Evolutionary conservation across 768 basidiomycete species (phyloP).

Genomic region (Lactarius deliciosus): DNA sequence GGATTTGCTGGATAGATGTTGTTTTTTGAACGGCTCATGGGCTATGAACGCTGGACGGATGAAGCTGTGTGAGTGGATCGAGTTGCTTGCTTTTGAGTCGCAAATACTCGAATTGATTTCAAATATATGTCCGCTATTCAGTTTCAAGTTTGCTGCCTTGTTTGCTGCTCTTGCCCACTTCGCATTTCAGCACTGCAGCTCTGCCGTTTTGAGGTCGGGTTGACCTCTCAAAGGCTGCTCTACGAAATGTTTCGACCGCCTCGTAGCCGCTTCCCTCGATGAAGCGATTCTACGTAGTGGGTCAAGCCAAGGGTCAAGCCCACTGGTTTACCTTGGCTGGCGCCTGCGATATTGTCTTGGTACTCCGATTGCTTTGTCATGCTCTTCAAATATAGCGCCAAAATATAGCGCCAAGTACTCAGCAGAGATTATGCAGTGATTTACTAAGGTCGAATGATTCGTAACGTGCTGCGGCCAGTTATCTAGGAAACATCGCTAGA

Average conservation of each 20-base stretch:
- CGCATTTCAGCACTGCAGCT: background rate
- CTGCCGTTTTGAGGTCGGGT: background rate
- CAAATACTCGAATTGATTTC: background rate
- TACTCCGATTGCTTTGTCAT: background rate
- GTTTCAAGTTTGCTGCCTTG: background rate
- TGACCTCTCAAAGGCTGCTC: background rate
- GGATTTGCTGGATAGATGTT: slow-evolving; percentile 2
- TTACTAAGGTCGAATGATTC: background rate
- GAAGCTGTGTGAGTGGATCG: background rate
- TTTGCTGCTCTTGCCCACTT: background rate
- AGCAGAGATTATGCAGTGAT: background rate
- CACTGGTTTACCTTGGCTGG: background rate
- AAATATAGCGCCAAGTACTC: background rate
- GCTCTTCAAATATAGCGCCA: background rate
- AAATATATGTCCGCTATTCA: background rate
- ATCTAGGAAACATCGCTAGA: too few species aligned
- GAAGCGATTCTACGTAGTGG: background rate
- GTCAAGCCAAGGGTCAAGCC: background rate
- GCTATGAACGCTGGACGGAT: background rate
- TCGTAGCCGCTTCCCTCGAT: background rate
- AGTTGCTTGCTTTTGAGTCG: background rate
- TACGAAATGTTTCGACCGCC: background rate
- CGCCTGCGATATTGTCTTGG: background rate
- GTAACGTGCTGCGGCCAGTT: background rate
- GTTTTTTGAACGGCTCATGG: background rate